Conservation (phyloP, 2,329 filamentous ascomycete genomes). For the Sporothrix brasiliensis region DNA sequence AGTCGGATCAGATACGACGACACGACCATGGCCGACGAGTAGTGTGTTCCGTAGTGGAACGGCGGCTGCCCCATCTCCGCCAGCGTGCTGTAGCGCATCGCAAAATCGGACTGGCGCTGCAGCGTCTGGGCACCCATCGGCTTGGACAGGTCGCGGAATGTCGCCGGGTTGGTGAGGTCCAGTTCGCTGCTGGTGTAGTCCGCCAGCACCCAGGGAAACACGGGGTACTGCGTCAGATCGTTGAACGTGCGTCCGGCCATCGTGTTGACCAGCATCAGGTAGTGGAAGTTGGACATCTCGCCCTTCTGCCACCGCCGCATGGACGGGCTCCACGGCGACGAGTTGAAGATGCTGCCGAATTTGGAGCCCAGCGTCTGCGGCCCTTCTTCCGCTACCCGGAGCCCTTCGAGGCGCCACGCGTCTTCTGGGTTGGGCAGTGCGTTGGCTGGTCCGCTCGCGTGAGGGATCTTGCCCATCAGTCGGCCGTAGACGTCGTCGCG, state of each 20-base stretch:
- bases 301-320: conserved; percentile 90
- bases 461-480: conserved; percentile 76
- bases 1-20: conserved; percentile 93
- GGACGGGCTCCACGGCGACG: conserved; percentile 77
- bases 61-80: conserved; percentile 90
- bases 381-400: conserved; percentile 66
- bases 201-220: conserved; percentile 95
- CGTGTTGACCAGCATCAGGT: conserved; percentile 97
- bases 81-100: conserved; percentile 82
- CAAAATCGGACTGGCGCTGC: conserved; percentile 75
- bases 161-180: conserved; percentile 79
- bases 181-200: conserved; percentile 95
- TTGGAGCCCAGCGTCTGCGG: conserved; percentile 75
- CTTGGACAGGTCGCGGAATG: conserved; percentile 88
- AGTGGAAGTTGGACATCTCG: conserved; percentile 98
- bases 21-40: conserved; percentile 98
- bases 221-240: conserved; percentile 94
- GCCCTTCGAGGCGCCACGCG: conserved; percentile 84
- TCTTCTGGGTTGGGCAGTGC: conserved; percentile 79
- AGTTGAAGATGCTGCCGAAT: conserved; percentile 89
- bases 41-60: conserved; percentile 98
- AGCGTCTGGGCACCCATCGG: conserved; percentile 92
- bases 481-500: conserved; percentile 81
- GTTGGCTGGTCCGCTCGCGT: conserved; percentile 70
- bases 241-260: conserved; percentile 98